A percentile compares a stretch with the other conserved stretches of the same genome.
Conservation (phyloP, 257 asterid species). For the Dorcoceras hygrometricum region DNA sequence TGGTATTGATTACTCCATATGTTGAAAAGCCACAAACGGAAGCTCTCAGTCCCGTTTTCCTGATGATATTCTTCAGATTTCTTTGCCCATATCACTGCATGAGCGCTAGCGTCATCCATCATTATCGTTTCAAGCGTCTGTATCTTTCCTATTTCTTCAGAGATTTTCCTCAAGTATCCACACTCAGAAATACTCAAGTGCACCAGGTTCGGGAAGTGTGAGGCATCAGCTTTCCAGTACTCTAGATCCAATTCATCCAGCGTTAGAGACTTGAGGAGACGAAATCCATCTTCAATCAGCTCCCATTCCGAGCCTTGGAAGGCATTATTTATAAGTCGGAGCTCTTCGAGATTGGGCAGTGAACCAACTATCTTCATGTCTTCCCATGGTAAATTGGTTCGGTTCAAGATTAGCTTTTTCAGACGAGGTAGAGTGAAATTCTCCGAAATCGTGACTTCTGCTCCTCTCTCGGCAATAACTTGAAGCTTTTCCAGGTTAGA, state of each 20-base stretch:
- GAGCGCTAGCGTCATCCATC: constrained; percentile 1
- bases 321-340: not conserved
- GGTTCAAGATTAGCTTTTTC: not conserved
- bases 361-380: not conserved
- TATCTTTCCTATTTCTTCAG: not conserved
- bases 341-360: constrained; percentile 12
- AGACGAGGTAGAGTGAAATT: not conserved
- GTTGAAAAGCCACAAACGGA: not conserved
- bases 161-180: not conserved
- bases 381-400: not conserved
- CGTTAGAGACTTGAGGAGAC: not conserved
- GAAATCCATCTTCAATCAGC: not conserved
- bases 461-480: not conserved
- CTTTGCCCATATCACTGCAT: not conserved
- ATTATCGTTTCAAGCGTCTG: not conserved
- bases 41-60: not conserved
- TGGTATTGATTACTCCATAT: not conserved
- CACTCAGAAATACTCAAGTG: not conserved
- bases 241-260: not conserved
- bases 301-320: constrained; percentile 7
- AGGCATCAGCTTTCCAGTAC: not conserved
- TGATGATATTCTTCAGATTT: not conserved
- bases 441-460: too few relatives aligned
- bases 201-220: not conserved
- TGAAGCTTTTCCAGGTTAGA: not conserved